Conservation (phyloP, 176 grass and related monocot species). For the Eragrostis nindensis region DNA sequence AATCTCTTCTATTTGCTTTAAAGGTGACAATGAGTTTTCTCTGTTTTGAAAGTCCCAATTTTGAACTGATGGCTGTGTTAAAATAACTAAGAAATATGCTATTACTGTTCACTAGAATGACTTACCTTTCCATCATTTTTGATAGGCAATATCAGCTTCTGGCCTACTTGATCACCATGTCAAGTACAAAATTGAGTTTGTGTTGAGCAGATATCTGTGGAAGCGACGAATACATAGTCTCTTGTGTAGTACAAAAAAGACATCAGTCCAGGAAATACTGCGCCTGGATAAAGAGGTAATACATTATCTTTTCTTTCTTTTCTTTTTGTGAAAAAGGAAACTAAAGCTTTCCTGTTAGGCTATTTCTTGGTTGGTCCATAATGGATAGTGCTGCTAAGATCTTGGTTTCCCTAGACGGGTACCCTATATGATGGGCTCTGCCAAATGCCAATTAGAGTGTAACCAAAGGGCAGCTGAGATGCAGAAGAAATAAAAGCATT, state of each 20-base stretch:
- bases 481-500: slow-evolving; percentile 10
- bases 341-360: background rate
- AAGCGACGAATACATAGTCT: slow-evolving; percentile 73
- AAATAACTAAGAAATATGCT: background rate
- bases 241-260: slow-evolving; percentile 54
- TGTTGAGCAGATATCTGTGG: slow-evolving; percentile 74
- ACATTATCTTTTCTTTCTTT: background rate
- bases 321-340: slow-evolving; percentile 4
- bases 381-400: background rate
- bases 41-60: slow-evolving; percentile 4
- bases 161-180: slow-evolving; percentile 73
- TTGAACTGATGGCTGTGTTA: background rate
- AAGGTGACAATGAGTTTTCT: slow-evolving; percentile 56
- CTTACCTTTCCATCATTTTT: slow-evolving; percentile 27
- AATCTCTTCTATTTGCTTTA: slow-evolving; percentile 68
- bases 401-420: too few relatives aligned
- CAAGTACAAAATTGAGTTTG: slow-evolving; percentile 53
- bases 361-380: slow-evolving; percentile 27
- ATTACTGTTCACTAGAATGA: slow-evolving; percentile 17
- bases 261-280: slow-evolving; percentile 61
- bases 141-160: slow-evolving; percentile 67
- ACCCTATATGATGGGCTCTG: background rate
- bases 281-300: slow-evolving; percentile 74
- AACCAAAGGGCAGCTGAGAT: slow-evolving; percentile 21
- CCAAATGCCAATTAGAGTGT: background rate